Conservation (phyloP, 805 yeast genomes). For the Priceomyces medius region DNA sequence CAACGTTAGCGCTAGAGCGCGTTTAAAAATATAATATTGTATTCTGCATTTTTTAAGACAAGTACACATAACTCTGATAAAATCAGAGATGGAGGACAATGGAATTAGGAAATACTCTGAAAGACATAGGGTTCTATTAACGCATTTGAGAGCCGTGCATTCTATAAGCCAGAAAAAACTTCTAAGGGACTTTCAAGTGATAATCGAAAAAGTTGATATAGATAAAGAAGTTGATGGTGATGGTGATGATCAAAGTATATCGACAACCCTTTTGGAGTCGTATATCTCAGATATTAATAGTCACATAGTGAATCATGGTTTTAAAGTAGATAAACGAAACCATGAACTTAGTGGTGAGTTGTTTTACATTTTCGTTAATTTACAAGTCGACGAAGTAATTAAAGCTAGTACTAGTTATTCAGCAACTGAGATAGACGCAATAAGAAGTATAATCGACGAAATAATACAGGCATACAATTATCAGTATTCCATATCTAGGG, state of each 20-base stretch:
- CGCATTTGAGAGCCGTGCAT: constrained; percentile 30
- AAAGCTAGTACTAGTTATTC: constrained; percentile 36
- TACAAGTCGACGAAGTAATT: constrained; percentile 39
- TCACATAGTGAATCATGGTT: constrained; percentile 35
- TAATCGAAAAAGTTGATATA: constrained; percentile 11
- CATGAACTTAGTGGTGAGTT: constrained; percentile 33
- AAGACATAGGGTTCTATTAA: constrained; percentile 22
- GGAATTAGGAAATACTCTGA: constrained; percentile 8
- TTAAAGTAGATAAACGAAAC: constrained; percentile 41
- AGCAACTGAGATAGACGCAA: constrained; percentile 38
- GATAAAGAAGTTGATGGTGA: constrained; percentile 1
- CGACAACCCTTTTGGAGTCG: constrained; percentile 11
- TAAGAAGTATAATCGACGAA: constrained; percentile 47
- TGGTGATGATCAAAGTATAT: constrained; percentile 2
- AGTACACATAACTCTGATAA: too few species aligned
- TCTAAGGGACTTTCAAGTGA: constrained; percentile 19
- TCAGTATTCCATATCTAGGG: constrained; percentile 33
- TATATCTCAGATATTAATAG: constrained; percentile 30
- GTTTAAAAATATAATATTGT: too few species aligned
- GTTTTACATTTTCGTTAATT: constrained; percentile 42
- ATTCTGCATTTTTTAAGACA: too few species aligned
- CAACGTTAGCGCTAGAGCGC: too few species aligned
- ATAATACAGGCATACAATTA: constrained; percentile 40
- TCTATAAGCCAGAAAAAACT: constrained; percentile 20
- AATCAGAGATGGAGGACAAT: neutral